Conservation (phyloP, 768 basidiomycete genomes). For the Fibroporia radiculosa region DNA sequence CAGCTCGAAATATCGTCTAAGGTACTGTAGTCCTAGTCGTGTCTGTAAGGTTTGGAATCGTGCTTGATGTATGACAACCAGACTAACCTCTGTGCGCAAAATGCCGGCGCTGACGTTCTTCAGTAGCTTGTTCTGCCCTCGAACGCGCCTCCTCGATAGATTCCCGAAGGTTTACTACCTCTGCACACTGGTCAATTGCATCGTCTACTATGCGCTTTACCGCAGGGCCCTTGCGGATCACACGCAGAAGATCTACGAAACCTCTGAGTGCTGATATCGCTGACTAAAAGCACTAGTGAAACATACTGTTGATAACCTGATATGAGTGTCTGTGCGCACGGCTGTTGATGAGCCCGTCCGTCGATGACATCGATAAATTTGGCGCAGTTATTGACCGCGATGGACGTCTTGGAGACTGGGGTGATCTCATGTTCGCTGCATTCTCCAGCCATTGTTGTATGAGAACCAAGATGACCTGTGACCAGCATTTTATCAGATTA, state of each 20-base stretch:
- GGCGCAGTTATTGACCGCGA: conserved; percentile 34
- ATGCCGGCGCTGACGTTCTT: conserved; percentile 58
- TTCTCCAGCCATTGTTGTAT: conserved; percentile 76
- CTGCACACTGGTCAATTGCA: conserved; percentile 79
- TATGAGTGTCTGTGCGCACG: conserved; percentile 54
- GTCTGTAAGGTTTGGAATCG: conserved; percentile 3
- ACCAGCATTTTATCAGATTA: neutral
- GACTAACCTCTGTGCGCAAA: conserved; percentile 64
- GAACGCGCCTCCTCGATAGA: conserved; percentile 78
- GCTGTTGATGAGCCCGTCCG: conserved; percentile 25
- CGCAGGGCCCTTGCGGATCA: conserved; percentile 76
- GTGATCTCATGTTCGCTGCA: conserved; percentile 22
- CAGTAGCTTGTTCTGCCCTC: conserved; percentile 69
- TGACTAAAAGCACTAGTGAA: neutral
- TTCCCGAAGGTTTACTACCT: conserved; percentile 80
- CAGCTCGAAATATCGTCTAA: conserved; percentile 79
- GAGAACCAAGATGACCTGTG: conserved; percentile 70
- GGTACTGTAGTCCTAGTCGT: conserved; percentile 60
- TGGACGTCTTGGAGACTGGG: conserved; percentile 27
- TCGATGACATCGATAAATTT: conserved; percentile 28
- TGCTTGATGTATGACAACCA: neutral
- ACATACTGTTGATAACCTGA: conserved; percentile 82
- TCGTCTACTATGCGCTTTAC: conserved; percentile 86
- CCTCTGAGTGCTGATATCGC: neutral
- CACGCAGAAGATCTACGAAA: conserved; percentile 66